Evolutionary conservation across 805 yeast genomes (phyloP), one percentile per base, ranked within the genome.

Genomic region (Cyberlindnera euphorbiae): DNA sequence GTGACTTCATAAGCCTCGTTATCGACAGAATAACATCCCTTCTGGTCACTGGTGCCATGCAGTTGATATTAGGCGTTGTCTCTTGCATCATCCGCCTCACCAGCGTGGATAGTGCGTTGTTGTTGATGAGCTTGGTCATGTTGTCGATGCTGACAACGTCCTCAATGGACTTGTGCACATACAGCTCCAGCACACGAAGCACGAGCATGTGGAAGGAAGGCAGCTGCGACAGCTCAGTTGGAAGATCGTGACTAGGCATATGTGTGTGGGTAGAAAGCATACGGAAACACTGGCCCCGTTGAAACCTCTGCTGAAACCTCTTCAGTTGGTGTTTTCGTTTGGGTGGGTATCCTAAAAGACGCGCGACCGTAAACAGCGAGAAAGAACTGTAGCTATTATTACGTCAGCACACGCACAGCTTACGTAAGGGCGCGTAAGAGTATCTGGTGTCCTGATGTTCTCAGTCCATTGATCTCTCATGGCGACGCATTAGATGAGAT

Each of bases 21-120:
- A 54, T 45, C 8, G 55, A 48, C 4, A 49, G 33, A 6, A 53
- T 46, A 6, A 54, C 56, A 19, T 52, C 56, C 11, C 48, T 31
- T 2, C 44, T 42, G 2, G 51, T 44, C 6, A 50, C 40, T 0
- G 38, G 28, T 6, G 27, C n/a, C 17, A 26, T 12, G 4, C 31
- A 19, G 14, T 36, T 31, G 4, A 40, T 17, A 4, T 34, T 34
- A 0, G 47, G 32, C 5, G 36, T 31, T 15, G 32, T 28, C 9
- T 26, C 38, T 14, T 32, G 39, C 15, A 41, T 39, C 27, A 42
- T 35, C 4, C 32, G 13, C 19, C 48, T 35, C 12, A 38, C 39
- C 1, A 45, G 26, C 12, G 41, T 27, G 1, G 50, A 33, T 4
- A 48, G 30, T 5, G 51, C 44, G 23, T 46, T 42, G 8, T 39